These are phyloP conservation scores for Globisporangium carolinianum DNA, from an alignment of 352 stramenopile species.

Conservation along the genomic window DNA sequence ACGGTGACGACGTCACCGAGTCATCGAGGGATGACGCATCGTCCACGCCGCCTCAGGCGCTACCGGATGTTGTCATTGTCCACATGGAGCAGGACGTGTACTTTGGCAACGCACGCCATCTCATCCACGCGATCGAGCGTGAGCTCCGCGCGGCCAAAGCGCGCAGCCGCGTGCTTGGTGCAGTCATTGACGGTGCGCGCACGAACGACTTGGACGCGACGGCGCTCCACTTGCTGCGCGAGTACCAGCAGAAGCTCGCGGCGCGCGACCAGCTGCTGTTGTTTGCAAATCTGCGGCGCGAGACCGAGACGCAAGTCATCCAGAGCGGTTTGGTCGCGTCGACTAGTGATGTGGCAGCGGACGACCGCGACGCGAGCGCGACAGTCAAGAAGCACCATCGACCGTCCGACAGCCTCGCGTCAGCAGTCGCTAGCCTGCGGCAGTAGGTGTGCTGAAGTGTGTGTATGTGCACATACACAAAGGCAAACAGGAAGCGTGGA, in stretches of 20 bases:
- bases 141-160: conserved; percentile 27
- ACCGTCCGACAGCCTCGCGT: background rate
- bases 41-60: conserved; percentile 4
- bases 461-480: too few species aligned
- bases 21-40: background rate
- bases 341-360: background rate
- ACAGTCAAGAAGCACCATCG: background rate
- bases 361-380: background rate
- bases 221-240: conserved; percentile 12
- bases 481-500: background rate
- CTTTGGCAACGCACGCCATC: conserved; percentile 64
- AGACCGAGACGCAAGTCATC: conserved; percentile 7
- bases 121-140: conserved; percentile 45
- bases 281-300: conserved; percentile 9
- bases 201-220: conserved; percentile 17
- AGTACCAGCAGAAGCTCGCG: conserved; percentile 7
- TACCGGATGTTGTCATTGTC: conserved; percentile 46
- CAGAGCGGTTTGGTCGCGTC: conserved; percentile 1
- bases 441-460: background rate
- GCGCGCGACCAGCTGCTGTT: conserved; percentile 7
- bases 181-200: conserved; percentile 24
- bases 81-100: conserved; percentile 63
- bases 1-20: background rate
- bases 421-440: conserved; percentile 2
- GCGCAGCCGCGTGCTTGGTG: conserved; percentile 16